A percentile compares a stretch with the other conserved stretches of the same genome.
Conservation (phyloP, 169 alveolate species). For the Eimeria tenella region DNA sequence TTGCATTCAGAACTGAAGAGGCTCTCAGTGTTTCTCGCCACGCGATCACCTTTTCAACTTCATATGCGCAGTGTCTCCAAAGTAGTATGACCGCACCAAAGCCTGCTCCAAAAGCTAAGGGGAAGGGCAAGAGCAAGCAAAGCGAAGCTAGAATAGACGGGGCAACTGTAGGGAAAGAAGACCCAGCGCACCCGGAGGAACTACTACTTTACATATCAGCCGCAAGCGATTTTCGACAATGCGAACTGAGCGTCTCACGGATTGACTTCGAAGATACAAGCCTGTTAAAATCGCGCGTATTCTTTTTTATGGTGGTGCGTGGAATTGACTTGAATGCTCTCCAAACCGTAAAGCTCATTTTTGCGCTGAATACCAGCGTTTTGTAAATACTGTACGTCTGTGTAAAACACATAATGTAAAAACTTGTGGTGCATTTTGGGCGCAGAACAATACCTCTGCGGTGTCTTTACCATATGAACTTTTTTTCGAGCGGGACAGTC, state of each 20-base stretch:
- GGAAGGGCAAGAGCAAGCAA: conserved; percentile 32
- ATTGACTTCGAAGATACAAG: conserved; percentile 93
- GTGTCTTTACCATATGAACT: conserved; percentile 90
- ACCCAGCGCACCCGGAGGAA: conserved; percentile 58
- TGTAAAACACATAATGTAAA: not conserved
- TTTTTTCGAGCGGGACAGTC: conserved; percentile 80
- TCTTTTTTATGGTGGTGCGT: conserved; percentile 90
- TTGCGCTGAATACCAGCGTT: too few species aligned
- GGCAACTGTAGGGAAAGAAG: conserved; percentile 21
- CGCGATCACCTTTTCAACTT: conserved; percentile 11
- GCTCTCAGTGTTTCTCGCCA: conserved; percentile 36
- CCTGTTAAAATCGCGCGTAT: conserved; percentile 92
- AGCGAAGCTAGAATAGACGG: conserved; percentile 25
- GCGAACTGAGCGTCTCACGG: conserved; percentile 88
- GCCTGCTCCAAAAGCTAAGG: conserved; percentile 2
- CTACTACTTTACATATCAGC: conserved; percentile 89
- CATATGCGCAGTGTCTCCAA: conserved; percentile 11
- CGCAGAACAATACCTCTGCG: conserved; percentile 84
- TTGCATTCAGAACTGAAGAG: conserved; percentile 28
- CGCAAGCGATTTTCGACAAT: conserved; percentile 91
- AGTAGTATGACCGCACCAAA: not conserved
- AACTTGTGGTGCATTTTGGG: not conserved
- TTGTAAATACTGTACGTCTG: too few species aligned
- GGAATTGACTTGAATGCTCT: too few species aligned
- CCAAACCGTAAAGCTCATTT: too few species aligned